Evolutionary conservation across 2,329 filamentous ascomycete species (phyloP).

Genomic region (Dothideomycetes sp.): DNA sequence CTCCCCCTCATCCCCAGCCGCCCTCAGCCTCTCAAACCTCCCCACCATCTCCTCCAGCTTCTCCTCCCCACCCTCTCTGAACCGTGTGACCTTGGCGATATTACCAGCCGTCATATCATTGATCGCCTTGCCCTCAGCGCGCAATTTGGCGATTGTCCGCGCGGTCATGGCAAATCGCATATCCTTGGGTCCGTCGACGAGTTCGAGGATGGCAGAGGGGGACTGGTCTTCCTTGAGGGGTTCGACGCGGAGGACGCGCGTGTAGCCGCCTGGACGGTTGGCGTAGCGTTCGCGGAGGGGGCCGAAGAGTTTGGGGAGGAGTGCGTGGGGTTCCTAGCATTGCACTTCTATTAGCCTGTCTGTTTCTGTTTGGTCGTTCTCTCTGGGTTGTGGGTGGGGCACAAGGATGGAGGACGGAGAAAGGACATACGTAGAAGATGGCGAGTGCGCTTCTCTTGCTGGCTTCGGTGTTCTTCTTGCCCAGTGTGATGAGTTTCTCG

Average conservation of each 20-base stretch:
- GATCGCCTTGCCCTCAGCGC: conserved; percentile 40
- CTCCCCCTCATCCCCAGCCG: conserved; percentile 19
- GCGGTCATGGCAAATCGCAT: conserved; percentile 93
- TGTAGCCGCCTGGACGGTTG: conserved; percentile 79
- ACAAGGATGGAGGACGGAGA: background rate
- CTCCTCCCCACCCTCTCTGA: conserved; percentile 53
- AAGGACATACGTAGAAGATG: conserved; percentile 61
- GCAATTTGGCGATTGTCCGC: conserved; percentile 59
- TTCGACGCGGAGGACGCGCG: conserved; percentile 84
- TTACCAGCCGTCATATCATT: conserved; percentile 68
- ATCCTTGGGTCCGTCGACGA: conserved; percentile 89
- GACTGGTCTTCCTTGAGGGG: conserved; percentile 82
- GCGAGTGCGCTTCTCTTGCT: conserved; percentile 62
- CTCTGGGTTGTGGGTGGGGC: background rate
- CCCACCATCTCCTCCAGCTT: conserved; percentile 53
- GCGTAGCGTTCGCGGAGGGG: conserved; percentile 70
- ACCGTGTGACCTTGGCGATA: conserved; percentile 71
- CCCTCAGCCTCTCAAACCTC: conserved; percentile 26
- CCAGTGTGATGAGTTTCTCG: conserved; percentile 87
- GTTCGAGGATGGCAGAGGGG: conserved; percentile 78
- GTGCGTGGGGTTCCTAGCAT: conserved; percentile 51
- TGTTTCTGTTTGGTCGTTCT: background rate
- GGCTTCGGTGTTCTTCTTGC: conserved; percentile 84
- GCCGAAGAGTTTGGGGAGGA: conserved; percentile 81
- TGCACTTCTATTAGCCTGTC: background rate